These are phyloP conservation scores for Nannizziopsis arthrosporioides DNA, from an alignment of 2,329 filamentous ascomycete species.

Conservation along the genomic window DNA sequence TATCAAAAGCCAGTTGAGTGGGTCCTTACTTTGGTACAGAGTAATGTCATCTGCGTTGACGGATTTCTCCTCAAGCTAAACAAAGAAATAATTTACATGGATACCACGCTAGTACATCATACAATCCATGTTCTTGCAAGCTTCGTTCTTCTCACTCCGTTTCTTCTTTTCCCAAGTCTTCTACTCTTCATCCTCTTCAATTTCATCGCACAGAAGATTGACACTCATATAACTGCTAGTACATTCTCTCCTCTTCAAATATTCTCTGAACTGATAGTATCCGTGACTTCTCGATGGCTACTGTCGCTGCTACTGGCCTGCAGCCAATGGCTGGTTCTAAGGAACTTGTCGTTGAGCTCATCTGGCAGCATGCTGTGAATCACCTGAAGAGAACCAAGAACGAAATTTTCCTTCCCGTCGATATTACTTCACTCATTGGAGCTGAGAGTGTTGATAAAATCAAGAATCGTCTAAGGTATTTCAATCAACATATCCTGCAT, in stretches of 20 bases:
- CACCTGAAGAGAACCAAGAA: constrained; percentile 24
- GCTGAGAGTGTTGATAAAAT: constrained; percentile 23
- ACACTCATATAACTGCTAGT: too few species aligned
- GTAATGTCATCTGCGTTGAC: too few species aligned
- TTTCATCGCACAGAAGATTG: too few species aligned
- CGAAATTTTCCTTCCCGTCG: constrained; percentile 24
- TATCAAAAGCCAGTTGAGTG: not conserved
- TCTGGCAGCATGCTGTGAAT: constrained; percentile 25
- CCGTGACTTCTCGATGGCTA: constrained; percentile 14
- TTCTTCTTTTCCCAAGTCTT: constrained; percentile 1
- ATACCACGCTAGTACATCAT: constrained; percentile 4
- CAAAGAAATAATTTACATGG: too few species aligned
- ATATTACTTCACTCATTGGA: constrained; percentile 24
- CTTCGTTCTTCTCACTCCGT: not conserved
- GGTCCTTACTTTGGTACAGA: too few species aligned
- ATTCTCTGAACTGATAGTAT: not conserved
- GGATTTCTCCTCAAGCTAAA: too few species aligned
- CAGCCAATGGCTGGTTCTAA: constrained; percentile 11
- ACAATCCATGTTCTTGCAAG: constrained; percentile 4
- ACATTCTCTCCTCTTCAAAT: not conserved
- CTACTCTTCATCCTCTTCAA: not conserved
- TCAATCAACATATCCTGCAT: not conserved
- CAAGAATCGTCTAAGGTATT: constrained; percentile 24
- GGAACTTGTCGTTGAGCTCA: constrained; percentile 17
- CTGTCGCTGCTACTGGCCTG: constrained; percentile 4